phyloP scores from a whole-genome alignment of 352 stramenopile genomes.

The Phytophthora fragariaefolia region DNA sequence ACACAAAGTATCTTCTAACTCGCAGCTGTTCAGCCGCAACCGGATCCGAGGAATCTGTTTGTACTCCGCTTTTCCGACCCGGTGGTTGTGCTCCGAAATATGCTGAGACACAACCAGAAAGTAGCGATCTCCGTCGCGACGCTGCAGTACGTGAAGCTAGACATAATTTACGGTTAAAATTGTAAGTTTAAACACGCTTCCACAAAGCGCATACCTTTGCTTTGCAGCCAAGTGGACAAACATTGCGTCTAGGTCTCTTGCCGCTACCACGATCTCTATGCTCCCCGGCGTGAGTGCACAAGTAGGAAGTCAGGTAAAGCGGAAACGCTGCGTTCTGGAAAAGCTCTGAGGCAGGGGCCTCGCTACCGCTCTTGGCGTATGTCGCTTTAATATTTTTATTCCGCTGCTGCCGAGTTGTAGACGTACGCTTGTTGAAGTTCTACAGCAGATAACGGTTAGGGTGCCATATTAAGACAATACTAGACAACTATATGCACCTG shows the following conservation, averaged over 20 bases:
- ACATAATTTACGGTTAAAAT: neutral
- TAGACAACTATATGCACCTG: neutral
- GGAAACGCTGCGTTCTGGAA: neutral
- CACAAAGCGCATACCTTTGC: neutral
- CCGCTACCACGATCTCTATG: neutral
- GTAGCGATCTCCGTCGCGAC: neutral
- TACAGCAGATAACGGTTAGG: too few species aligned
- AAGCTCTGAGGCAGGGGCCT: neutral
- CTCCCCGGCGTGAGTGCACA: neutral
- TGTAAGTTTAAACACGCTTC: neutral
- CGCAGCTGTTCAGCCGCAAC: neutral
- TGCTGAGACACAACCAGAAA: neutral
- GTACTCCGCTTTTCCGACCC: neutral
- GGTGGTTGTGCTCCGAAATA: constrained; percentile 5
- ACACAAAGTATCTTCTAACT: neutral
- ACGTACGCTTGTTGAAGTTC: neutral
- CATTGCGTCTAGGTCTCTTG: neutral
- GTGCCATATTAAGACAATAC: neutral
- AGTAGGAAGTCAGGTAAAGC: neutral
- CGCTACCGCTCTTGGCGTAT: neutral
- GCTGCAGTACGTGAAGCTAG: neutral
- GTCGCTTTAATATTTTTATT: neutral
- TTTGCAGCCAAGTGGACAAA: neutral
- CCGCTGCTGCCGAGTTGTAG: neutral
- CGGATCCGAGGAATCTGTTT: neutral